Evolutionary conservation across 179 eudicot species (phyloP).

Genomic region (Vitellaria paradoxa): DNA sequence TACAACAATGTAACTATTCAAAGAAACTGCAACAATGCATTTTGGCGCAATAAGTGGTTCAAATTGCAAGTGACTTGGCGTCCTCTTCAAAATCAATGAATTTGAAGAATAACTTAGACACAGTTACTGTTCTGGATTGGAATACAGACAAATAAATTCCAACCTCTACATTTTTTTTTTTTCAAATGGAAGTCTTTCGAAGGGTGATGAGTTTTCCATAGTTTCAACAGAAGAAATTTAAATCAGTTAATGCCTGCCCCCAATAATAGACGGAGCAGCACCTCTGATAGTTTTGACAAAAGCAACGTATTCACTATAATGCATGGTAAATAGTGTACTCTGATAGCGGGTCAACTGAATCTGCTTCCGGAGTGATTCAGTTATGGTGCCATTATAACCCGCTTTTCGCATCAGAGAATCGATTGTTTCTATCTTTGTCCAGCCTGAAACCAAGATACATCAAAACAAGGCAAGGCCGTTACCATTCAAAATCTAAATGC

Average conservation of each 20-base stretch:
- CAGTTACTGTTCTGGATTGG: constrained; percentile 5
- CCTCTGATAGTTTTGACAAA: constrained; percentile 68
- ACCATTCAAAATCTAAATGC: too few species aligned
- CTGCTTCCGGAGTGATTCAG: constrained; percentile 63
- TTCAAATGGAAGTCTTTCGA: background rate
- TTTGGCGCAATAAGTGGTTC: constrained; percentile 8
- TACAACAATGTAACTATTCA: too few species aligned
- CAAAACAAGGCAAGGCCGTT: background rate
- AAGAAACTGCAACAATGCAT: background rate
- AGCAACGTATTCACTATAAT: constrained; percentile 61
- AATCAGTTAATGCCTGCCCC: constrained; percentile 35
- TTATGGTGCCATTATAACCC: constrained; percentile 71
- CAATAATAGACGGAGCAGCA: constrained; percentile 45
- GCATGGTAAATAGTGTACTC: constrained; percentile 82
- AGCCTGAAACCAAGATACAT: constrained; percentile 43
- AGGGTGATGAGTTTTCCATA: background rate
- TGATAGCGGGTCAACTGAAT: constrained; percentile 81
- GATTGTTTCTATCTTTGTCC: constrained; percentile 83
- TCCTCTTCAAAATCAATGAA: constrained; percentile 16
- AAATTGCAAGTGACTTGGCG: background rate
- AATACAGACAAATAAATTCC: constrained; percentile 10
- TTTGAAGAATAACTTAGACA: constrained; percentile 20
- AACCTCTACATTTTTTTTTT: constrained; percentile 6
- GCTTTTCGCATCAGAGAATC: constrained; percentile 85
- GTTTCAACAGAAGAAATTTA: constrained; percentile 11